phyloP scores from a whole-genome alignment of 352 stramenopile species.

The Phytophthora pluvialis region DNA sequence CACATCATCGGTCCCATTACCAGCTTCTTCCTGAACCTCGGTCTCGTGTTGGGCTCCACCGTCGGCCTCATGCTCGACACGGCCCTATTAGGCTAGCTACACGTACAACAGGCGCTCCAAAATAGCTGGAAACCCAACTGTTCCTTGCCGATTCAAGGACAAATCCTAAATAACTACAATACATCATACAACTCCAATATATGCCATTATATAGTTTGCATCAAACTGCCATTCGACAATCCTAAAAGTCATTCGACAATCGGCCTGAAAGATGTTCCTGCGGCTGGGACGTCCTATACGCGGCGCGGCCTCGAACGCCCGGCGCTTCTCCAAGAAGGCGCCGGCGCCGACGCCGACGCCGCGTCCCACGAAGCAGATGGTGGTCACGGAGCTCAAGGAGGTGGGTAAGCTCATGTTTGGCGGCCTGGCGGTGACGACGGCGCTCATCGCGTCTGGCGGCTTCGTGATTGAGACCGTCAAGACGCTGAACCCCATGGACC shows the following conservation, averaged over 20 bases:
- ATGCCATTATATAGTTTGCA: background rate
- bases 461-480: slow-evolving; percentile 80
- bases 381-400: slow-evolving; percentile 62
- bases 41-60: slow-evolving; percentile 73
- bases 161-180: background rate
- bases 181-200: background rate
- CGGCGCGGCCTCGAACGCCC: slow-evolving; percentile 3
- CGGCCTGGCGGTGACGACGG: slow-evolving; percentile 49
- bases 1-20: slow-evolving; percentile 72
- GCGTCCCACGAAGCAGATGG: slow-evolving; percentile 50
- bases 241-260: slow-evolving; percentile 5
- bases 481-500: slow-evolving; percentile 54
- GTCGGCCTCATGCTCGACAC: slow-evolving; percentile 66
- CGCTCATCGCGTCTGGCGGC: slow-evolving; percentile 54
- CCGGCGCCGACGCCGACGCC: slow-evolving; percentile 6
- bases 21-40: slow-evolving; percentile 85
- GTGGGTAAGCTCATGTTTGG: slow-evolving; percentile 70
- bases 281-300: slow-evolving; percentile 25
- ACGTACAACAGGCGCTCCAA: too few species aligned
- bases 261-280: slow-evolving; percentile 23
- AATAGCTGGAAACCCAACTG: too few species aligned
- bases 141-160: too few species aligned
- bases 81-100: slow-evolving; percentile 46
- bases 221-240: background rate
- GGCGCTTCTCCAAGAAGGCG: slow-evolving; percentile 32